Evolutionary conservation across 1,284 basidiomycete species (phyloP), one percentile per base, ranked within the genome.

Genomic region (Ceratobasidium sp.): DNA sequence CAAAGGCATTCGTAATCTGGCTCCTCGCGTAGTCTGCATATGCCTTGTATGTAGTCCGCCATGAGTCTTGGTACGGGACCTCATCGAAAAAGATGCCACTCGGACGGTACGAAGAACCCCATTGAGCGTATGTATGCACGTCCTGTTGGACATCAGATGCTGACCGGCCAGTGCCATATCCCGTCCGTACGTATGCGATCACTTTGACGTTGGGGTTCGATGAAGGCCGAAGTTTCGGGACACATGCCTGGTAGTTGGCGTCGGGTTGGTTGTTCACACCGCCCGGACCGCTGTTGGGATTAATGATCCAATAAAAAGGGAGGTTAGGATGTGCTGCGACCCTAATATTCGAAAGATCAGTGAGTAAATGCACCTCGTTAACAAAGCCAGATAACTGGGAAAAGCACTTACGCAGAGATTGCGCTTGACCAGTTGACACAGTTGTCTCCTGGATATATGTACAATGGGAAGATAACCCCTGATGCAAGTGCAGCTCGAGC

Each of bases 81-180:
- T 83, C 79, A 71, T 83, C 82, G 76, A 83, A 82, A 74, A 83
- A 83, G 43, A 83, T 82, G 1, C 82, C 82, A 36, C 78, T 75
- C 12, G 78, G 77, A 8, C 76, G 73, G 72, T 80, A 81, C 1
- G 78, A 55, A 9, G 76, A 53, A 1, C 69, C 64, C 82, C 82
- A 83, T 0, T 73, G 72, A 10, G 77, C 76, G 58, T 83, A 83
- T 6, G 80, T 81, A 32, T 78, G 67, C 23, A 82, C 76, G 53
- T 82, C 80, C 1, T 72, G 61, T 18, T 71, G 74, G 12, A 82
- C 78, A 14, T 53, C 74, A 1, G 76, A 65, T 30, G 64, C 43
- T 30, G 74, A 26, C n/a, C 75, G 73, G 16, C 52, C n/a, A n/a
- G n/a, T 21, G 21, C 79, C 80, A 41, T 75, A 76, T 30, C 70